Evolutionary conservation across 2,329 filamentous ascomycete species (phyloP).

Genomic region (Didymella keratinophila): DNA sequence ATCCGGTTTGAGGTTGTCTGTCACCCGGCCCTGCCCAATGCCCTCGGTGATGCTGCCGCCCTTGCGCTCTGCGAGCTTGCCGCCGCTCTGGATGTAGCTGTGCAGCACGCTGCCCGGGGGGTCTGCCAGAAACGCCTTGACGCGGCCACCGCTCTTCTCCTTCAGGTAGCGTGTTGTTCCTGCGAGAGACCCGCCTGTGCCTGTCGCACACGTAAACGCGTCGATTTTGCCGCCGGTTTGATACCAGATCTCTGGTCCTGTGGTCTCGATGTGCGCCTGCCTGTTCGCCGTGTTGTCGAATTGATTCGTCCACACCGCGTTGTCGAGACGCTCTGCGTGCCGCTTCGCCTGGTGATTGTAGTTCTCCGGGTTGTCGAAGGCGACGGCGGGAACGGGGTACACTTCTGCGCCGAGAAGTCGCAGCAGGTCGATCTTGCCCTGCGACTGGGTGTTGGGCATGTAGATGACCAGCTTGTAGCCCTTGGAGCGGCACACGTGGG

Average conservation of each 20-base stretch:
- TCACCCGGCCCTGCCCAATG: conserved; percentile 94
- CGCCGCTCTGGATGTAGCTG: conserved; percentile 86
- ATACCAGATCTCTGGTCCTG: conserved; percentile 95
- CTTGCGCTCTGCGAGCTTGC: conserved; percentile 78
- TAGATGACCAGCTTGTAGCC: conserved; percentile 98
- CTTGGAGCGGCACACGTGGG: conserved; percentile 90
- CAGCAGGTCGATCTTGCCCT: conserved; percentile 95
- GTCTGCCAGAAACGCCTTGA: conserved; percentile 90
- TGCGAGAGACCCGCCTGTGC: conserved; percentile 89
- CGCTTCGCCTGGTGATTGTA: conserved; percentile 96
- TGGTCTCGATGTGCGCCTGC: conserved; percentile 94
- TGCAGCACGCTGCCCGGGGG: conserved; percentile 93
- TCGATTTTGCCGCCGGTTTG: conserved; percentile 88
- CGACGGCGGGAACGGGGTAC: conserved; percentile 92
- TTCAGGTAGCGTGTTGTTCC: conserved; percentile 90
- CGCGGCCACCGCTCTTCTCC: conserved; percentile 76
- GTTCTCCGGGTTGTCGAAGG: conserved; percentile 93
- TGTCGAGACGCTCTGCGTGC: conserved; percentile 85
- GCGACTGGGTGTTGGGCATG: conserved; percentile 98
- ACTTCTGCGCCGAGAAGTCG: conserved; percentile 92
- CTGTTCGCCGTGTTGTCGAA: conserved; percentile 97
- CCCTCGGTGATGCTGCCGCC: conserved; percentile 96
- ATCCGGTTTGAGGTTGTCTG: conserved; percentile 91
- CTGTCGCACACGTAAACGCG: conserved; percentile 94
- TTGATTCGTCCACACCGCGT: conserved; percentile 98